These are phyloP conservation scores for Populus nigra DNA, from an alignment of 345 rosid genomes.

Conservation along the genomic window DNA sequence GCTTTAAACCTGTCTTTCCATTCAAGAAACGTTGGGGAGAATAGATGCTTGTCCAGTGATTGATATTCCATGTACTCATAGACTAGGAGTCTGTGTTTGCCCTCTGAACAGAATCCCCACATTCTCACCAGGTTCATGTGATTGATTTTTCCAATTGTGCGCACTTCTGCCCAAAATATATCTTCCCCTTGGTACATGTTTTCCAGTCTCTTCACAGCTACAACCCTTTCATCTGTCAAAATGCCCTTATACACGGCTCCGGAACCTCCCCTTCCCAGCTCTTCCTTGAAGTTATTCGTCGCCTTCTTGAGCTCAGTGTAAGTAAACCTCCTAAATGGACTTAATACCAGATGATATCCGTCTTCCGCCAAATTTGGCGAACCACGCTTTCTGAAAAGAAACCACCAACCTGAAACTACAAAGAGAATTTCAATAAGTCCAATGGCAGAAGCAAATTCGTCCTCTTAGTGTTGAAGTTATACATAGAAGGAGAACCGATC, in stretches of 20 bases:
- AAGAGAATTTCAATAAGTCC: constrained; percentile 38
- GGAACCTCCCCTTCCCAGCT: constrained; percentile 12
- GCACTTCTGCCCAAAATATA: background rate
- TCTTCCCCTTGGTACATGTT: background rate
- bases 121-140: constrained; percentile 9
- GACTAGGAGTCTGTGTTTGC: constrained; percentile 7
- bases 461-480: constrained; percentile 17
- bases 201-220: background rate
- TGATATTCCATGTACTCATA: background rate
- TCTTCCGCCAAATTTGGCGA: background rate
- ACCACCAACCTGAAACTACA: constrained; percentile 31
- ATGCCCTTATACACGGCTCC: constrained; percentile 16
- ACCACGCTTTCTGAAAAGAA: constrained; percentile 18
- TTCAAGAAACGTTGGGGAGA: background rate
- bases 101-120: constrained; percentile 17
- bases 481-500: constrained; percentile 21
- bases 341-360: background rate
- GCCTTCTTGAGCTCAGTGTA: constrained; percentile 14
- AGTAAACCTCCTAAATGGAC: constrained; percentile 4
- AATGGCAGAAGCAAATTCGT: constrained; percentile 27
- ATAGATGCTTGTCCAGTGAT: background rate
- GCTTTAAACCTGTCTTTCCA: background rate
- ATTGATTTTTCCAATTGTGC: constrained; percentile 7
- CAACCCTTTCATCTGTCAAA: background rate
- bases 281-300: constrained; percentile 9